Conservation (phyloP, 306 rosid species). For the Prunus armeniaca region DNA sequence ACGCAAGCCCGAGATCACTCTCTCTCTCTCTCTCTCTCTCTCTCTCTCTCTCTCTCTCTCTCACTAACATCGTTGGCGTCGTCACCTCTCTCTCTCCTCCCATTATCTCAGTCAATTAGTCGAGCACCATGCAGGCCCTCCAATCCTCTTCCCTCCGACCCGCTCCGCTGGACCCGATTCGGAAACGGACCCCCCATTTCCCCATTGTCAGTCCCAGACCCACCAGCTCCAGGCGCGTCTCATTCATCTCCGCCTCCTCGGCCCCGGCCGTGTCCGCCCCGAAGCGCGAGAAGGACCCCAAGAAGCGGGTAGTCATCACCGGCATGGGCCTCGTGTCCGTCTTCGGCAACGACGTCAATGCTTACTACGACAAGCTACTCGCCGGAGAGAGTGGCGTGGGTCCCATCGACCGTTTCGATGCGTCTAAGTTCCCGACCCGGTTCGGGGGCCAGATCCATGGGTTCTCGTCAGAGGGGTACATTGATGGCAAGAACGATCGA, state of each 20-base stretch:
- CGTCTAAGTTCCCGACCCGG: conserved; percentile 89
- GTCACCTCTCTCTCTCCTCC: conserved; percentile 9
- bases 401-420: conserved; percentile 77
- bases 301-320: conserved; percentile 90
- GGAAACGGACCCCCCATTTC: conserved; percentile 18
- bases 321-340: conserved; percentile 92
- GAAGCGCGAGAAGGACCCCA: conserved; percentile 80
- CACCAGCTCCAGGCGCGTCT: conserved; percentile 15
- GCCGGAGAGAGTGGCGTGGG: conserved; percentile 82
- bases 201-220: conserved; percentile 18
- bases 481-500: conserved; percentile 92
- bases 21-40: not conserved
- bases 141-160: conserved; percentile 53
- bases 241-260: conserved; percentile 48
- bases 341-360: conserved; percentile 74
- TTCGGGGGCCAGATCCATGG: conserved; percentile 94
- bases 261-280: conserved; percentile 56
- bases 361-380: conserved; percentile 81
- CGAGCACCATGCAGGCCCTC: conserved; percentile 54
- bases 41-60: not conserved
- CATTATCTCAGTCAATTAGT: not conserved
- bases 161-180: conserved; percentile 55
- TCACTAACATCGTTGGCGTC: conserved; percentile 29
- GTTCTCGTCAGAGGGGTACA: conserved; percentile 75
- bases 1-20: not conserved